Conservation (phyloP, 352 stramenopile genomes). For the Thraustochytrium striatum region DNA sequence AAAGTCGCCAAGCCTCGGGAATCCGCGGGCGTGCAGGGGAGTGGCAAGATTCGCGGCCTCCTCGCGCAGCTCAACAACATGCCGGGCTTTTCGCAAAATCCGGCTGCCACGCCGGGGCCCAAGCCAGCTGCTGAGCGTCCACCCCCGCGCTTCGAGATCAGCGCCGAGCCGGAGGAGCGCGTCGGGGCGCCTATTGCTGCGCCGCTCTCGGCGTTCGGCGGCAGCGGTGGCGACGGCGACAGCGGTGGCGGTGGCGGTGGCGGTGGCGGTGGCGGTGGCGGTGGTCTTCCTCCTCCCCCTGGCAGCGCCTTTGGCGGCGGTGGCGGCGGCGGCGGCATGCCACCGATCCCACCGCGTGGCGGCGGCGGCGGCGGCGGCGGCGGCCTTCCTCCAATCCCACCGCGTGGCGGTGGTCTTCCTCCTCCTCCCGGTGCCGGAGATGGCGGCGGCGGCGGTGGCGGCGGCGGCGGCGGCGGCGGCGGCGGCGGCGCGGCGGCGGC, state of each 20-base stretch:
- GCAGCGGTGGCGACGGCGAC: neutral
- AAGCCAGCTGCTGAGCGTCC: neutral
- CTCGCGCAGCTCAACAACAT: neutral
- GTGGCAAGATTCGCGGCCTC: neutral
- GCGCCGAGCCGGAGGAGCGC: neutral
- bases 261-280: neutral
- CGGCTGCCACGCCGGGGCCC: no score
- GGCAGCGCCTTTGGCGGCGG: no score
- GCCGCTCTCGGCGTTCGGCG: neutral
- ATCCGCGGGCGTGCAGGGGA: neutral
- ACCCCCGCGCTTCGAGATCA: neutral
- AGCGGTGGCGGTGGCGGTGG: neutral
- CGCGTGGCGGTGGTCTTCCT: no score
- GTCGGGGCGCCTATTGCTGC: neutral
- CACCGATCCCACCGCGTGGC: no score
- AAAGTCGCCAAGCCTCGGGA: neutral
- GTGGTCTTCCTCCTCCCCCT: no score
- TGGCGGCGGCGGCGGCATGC: no score
- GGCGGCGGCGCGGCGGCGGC: no score
- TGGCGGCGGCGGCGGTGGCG: no score
- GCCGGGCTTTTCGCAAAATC: neutral
- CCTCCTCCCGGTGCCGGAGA: no score
- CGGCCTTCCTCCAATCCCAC: no score
- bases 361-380: no score
- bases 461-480: no score